These are phyloP conservation scores for Tilletia walkeri DNA, from an alignment of 1,284 basidiomycete species.

Conservation along the genomic window DNA sequence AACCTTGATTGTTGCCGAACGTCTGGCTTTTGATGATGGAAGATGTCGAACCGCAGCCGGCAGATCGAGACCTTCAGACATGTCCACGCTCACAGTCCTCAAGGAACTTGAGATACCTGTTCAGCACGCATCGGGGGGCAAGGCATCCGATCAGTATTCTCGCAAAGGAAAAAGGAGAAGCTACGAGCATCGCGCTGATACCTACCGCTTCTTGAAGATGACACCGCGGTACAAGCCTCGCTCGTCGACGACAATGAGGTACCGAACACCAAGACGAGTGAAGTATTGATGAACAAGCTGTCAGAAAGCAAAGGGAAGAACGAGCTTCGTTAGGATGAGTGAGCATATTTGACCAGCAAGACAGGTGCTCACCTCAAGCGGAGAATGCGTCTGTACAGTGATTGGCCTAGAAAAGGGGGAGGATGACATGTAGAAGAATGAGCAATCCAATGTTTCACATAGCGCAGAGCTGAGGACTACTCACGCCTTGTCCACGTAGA, in stretches of 20 bases:
- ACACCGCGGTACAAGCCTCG: constrained; percentile 83
- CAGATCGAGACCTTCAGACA: background rate
- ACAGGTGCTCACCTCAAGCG: constrained; percentile 64
- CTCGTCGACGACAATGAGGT: constrained; percentile 70
- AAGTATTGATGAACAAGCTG: constrained; percentile 70
- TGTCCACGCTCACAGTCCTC: constrained; percentile 17
- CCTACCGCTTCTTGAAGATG: constrained; percentile 85
- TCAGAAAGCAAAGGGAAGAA: background rate
- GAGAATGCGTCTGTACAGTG: constrained; percentile 75
- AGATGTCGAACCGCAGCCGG: too few species aligned
- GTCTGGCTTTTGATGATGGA: too few species aligned
- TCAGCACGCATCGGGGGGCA: background rate
- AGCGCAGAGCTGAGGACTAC: constrained; percentile 26
- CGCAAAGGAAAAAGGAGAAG: background rate
- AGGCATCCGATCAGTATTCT: background rate
- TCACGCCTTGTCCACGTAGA: constrained; percentile 79
- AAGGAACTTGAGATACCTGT: constrained; percentile 15
- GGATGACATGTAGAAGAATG: constrained; percentile 1
- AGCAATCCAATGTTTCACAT: background rate
- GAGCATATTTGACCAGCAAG: too few species aligned
- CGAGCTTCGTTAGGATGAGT: background rate
- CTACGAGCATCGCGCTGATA: background rate
- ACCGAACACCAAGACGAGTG: constrained; percentile 40
- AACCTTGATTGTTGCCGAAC: too few species aligned
- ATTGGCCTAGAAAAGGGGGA: constrained; percentile 66